Conservation (phyloP, 1,139 yeast species). For the Pichia sp. region DNA sequence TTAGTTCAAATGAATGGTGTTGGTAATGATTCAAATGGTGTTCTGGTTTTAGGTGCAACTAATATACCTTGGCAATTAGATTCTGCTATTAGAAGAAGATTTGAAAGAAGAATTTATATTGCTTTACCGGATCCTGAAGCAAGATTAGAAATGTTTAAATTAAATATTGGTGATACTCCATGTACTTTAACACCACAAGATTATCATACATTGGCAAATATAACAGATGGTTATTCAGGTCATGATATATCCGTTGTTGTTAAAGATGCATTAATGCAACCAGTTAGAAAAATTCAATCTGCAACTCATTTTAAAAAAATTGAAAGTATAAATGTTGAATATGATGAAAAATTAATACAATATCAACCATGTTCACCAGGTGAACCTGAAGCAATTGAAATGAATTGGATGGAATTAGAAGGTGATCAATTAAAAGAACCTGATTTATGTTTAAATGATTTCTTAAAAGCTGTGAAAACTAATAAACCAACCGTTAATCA, state of each 20-base stretch:
- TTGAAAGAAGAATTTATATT: constrained; percentile 90
- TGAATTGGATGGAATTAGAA: constrained; percentile 89
- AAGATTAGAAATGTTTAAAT: constrained; percentile 86
- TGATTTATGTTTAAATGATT: constrained; percentile 81
- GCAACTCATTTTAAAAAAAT: constrained; percentile 89
- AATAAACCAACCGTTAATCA: constrained; percentile 94
- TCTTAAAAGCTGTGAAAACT: constrained; percentile 83
- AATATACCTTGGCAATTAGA: constrained; percentile 99
- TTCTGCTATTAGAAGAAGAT: constrained; percentile 95
- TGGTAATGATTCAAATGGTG: constrained; percentile 91
- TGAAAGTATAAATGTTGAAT: constrained; percentile 30
- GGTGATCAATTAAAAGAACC: constrained; percentile 91
- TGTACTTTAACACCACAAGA: constrained; percentile 72
- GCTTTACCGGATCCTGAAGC: constrained; percentile 92
- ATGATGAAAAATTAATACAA: constrained; percentile 36
- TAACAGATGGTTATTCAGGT: constrained; percentile 98
- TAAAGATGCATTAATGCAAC: constrained; percentile 96
- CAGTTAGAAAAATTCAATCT: constrained; percentile 88
- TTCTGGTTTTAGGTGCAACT: constrained; percentile 93
- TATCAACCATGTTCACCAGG: constrained; percentile 97
- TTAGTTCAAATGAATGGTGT: constrained; percentile 99
- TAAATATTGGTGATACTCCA: constrained; percentile 87
- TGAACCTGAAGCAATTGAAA: constrained; percentile 74
- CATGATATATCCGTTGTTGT: constrained; percentile 96
- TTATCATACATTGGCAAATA: constrained; percentile 70